phyloP scores from a whole-genome alignment of 176 grass and related monocot species.

The Eleusine indica region DNA sequence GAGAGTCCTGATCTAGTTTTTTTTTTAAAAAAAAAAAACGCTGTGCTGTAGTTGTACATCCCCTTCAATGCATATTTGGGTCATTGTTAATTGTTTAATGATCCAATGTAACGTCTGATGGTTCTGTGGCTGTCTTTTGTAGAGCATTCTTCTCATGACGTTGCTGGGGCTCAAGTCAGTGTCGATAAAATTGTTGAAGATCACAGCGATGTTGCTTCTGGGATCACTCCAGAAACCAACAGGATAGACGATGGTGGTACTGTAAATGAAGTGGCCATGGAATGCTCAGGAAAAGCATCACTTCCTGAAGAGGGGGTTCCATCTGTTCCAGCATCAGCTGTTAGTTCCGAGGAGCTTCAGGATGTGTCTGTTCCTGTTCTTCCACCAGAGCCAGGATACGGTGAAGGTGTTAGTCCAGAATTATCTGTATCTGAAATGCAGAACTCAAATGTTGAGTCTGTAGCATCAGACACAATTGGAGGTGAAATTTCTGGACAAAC shows the following conservation, averaged over 20 bases:
- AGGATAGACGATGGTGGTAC: constrained; percentile 11
- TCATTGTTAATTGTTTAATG: constrained; percentile 1
- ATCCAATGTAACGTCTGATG: constrained; percentile 1
- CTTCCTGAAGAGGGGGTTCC: constrained; percentile 14
- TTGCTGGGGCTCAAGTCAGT: neutral
- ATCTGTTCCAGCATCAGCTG: neutral
- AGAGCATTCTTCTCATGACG: constrained; percentile 30
- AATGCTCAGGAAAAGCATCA: constrained; percentile 11
- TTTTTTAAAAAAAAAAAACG: constrained; percentile 1
- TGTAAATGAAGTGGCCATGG: neutral
- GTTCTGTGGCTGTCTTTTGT: constrained; percentile 20
- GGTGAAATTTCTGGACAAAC: constrained; percentile 17
- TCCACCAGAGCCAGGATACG: constrained; percentile 9
- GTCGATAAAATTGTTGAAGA: constrained; percentile 13
- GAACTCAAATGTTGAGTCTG: neutral
- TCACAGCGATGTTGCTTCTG: neutral
- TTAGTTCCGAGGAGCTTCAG: constrained; percentile 19
- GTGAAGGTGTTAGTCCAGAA: constrained; percentile 28
- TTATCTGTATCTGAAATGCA: constrained; percentile 20
- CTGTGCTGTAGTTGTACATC: constrained; percentile 9
- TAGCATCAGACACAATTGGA: neutral
- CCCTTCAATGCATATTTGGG: constrained; percentile 32
- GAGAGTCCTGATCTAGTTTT: neutral
- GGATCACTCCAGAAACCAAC: constrained; percentile 6
- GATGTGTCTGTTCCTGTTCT: neutral